Evolutionary conservation across 2,329 filamentous ascomycete genomes (phyloP), one percentile per base, ranked within the genome.

Genomic region (Penicillium sp.): DNA sequence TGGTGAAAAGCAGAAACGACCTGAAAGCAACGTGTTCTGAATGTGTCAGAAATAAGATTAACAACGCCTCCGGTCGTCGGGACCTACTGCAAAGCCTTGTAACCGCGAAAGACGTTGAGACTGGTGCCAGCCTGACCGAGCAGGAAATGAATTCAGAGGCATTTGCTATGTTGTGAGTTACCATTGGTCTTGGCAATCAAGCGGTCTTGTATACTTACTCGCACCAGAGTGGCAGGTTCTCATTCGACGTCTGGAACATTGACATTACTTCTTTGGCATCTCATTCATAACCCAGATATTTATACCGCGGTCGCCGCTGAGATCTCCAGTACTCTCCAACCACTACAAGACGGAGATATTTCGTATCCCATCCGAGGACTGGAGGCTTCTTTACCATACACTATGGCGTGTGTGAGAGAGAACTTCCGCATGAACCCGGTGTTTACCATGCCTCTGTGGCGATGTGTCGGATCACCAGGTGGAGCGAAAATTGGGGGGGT

Each of bases 321-420:
- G 30, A 26, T 46, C 19, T 19, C 18, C 6, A 26, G 11, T n/a
- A 23, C 16, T 7, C 30, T 46, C 14, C 29, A 26, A 7, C 43
- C 43, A 23, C 36, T 23, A n/a, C 29, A 42, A 16, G 19, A 32
- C n/a, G 43, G 26, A 3, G 23, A 45, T 0, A 51, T 38, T n/a
- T 18, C 47, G 9, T 55, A 55, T 42, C 29, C 52, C 4, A 55
- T 55, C 10, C 16, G 38, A 11, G 41, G 52, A 14, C 27, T 55
- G 0, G 57, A 56, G 32, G 42, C 45, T 14, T 57, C 49, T 26
- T 43, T 58, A 16, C 19, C 10, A 4, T 53, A 52, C 18, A 46
- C 53, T 9, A 58, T 58, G 56, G 53, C 53, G 19, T 58, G 56
- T 19, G 48, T 56, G 14, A 49, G 32, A 38, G 56, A 58, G 38